Base-by-base conservation (phyloP, 116 monocot genomes). In the Posidonia oceanica region DNA sequence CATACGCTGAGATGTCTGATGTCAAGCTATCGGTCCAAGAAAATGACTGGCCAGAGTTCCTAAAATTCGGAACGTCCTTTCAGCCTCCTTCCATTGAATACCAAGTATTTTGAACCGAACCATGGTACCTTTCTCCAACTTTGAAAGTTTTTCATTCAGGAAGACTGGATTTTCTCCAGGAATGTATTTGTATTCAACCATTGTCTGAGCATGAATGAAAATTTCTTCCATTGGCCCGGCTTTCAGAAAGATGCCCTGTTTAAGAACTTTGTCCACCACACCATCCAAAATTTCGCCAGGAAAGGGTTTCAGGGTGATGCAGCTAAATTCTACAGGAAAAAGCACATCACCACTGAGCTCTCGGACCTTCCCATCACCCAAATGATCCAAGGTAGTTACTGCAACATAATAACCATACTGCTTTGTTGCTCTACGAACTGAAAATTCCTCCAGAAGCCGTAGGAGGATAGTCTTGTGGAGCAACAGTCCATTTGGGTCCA, bases 21-120 rank as follows among this genome's bases (percentile, higher is more conserved):
- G 11, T 48, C 48, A 48, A 48, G 63, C 63, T 29, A 86, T 22
- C 29, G 93, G 84, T 7, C 89, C 93, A 14, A 93, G 93, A 64
- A 83, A 93, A 71, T 89, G 87, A 59, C 82, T 80, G 17, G 79
- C 83, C 20, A 93, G 37, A 7, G 83, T 81, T 3, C 78, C 93
- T 10, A 93, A 69, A 5, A 84, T 23, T 63, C 82, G 81, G 63
- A 93, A 93, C 3, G 72, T 57, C 61, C 89, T 69, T n/a, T 86
- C 84, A 60, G 62, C 59, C 69, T 93, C 89, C 78, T 80, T 36
- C 88, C 89, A 93, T 66, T 76, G 78, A 42, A 84, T 42, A 1
- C 84, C 87, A 12, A 93, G 63, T n/a, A 93, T 82, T 73, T 75
- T 93, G 74, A 86, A 93, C 37, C 93, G 61, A 21, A 93, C 75